Evolutionary conservation across 1,139 yeast genomes (phyloP), one percentile per base, ranked within the genome.

Genomic region (Kodamaea suecica): DNA sequence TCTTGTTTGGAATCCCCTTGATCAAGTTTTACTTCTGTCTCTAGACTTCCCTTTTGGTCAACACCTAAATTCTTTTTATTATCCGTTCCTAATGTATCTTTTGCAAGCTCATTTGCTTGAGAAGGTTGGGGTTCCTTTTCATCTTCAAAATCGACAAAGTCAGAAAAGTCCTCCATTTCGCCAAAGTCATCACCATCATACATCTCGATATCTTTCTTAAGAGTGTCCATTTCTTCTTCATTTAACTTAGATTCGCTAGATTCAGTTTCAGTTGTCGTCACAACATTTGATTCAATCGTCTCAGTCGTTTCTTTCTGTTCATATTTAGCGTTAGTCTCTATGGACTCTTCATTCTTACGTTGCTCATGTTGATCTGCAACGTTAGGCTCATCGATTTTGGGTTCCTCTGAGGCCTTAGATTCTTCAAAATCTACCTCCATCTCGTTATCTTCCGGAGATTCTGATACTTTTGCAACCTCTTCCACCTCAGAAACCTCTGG

Each of bases 91-190:
- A n/a, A n/a, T n/a, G n/a, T n/a, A n/a, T n/a, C n/a, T n/a, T n/a
- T n/a, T n/a, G n/a, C n/a, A n/a, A n/a, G n/a, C n/a, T n/a, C n/a
- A n/a, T n/a, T n/a, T n/a, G n/a, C n/a, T n/a, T n/a, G n/a, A n/a
- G n/a, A n/a, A n/a, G n/a, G n/a, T n/a, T 25, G 28, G 10, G 17
- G 8, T 25, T 11, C 14, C 14, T n/a, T 17, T 5, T 15, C 28
- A 10, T 25, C 28, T 25, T 25, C 28, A 25, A 25, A 25, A n/a
- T 25, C 28, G 5, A 9, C 28, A 25, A 25, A 25, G 14, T 25
- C 28, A 5, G 28, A 25, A 25, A 25, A 25, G 17, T 15, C 24
- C 9, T 26, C 21, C 4, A 25, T 5, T 17, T 24, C 17, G 12
- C 31, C 33, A 11, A 14, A n/a, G 16, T 19, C 24, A 9, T 30